phyloP scores from a whole-genome alignment of 345 rosid species.

The Brassica juncea region DNA sequence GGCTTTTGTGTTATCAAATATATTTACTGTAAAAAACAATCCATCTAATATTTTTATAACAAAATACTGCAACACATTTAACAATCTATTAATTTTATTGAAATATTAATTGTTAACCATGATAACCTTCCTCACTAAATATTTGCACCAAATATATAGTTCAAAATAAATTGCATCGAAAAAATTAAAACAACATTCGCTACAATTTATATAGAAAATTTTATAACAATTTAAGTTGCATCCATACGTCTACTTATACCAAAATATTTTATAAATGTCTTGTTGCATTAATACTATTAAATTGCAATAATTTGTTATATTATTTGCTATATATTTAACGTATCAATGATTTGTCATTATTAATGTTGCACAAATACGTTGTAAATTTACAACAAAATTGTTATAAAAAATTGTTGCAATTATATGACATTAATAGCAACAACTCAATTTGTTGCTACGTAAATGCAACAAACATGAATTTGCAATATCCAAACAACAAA shows the following conservation, averaged over 20 bases:
- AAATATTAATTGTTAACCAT: too few species aligned
- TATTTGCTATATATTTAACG: too few species aligned
- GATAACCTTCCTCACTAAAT: not conserved
- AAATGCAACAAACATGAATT: not conserved
- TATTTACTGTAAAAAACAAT: not conserved
- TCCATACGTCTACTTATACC: not conserved
- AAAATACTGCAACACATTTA: not conserved
- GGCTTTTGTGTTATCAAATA: not conserved
- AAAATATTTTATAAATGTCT: not conserved
- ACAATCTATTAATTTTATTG: too few species aligned
- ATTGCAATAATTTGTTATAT: not conserved
- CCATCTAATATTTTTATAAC: not conserved
- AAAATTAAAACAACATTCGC: not conserved
- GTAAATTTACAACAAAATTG: not conserved
- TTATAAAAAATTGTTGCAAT: not conserved
- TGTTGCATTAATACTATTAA: not conserved
- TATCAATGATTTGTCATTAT: not conserved
- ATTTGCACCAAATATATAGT: not conserved
- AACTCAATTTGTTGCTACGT: too few species aligned
- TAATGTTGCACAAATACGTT: not conserved
- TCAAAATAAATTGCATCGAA: not conserved
- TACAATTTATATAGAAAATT: not conserved
- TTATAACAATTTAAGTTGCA: not conserved
- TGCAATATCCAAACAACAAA: not conserved
- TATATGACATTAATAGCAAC: not conserved